phyloP scores from a whole-genome alignment of 805 yeast genomes.

The Yamadazyma kitorensis region DNA sequence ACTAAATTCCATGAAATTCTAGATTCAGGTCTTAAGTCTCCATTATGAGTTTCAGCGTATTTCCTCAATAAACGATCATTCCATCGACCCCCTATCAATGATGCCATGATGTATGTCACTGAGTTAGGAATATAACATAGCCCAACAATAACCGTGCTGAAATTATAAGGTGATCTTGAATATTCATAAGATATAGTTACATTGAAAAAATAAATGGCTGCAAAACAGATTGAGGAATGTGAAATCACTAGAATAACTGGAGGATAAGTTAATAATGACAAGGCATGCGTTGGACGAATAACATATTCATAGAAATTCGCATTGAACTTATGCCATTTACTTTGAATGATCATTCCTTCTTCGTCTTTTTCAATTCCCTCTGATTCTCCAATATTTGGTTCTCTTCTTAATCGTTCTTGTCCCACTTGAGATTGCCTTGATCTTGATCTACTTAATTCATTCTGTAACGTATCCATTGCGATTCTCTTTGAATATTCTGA shows the following conservation, averaged over 20 bases:
- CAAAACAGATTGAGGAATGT: slow-evolving; percentile 71
- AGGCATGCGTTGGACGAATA: slow-evolving; percentile 58
- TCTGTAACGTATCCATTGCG: slow-evolving; percentile 19
- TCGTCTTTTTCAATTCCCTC: too few relatives aligned
- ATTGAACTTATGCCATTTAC: slow-evolving; percentile 10
- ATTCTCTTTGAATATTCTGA: slow-evolving; percentile 29
- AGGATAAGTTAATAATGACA: slow-evolving; percentile 63
- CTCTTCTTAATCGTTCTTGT: slow-evolving; percentile 6
- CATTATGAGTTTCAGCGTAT: slow-evolving; percentile 56
- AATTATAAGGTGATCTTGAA: slow-evolving; percentile 65
- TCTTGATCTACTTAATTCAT: slow-evolving; percentile 5
- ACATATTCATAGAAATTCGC: slow-evolving; percentile 42
- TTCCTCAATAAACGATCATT: slow-evolving; percentile 57
- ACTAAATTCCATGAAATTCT: slow-evolving; percentile 74
- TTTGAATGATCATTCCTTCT: not conserved
- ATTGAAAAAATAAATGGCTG: slow-evolving; percentile 68
- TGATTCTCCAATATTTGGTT: slow-evolving; percentile 10
- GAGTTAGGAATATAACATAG: slow-evolving; percentile 82
- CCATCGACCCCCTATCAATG: slow-evolving; percentile 81
- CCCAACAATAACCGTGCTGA: slow-evolving; percentile 64
- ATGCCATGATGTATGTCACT: slow-evolving; percentile 69
- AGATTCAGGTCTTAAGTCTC: slow-evolving; percentile 70
- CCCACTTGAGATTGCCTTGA: slow-evolving; percentile 3
- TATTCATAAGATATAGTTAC: slow-evolving; percentile 66
- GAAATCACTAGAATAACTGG: slow-evolving; percentile 67